phyloP scores from a whole-genome alignment of 1,284 basidiomycete species.

The Fomitiporia mediterranea region DNA sequence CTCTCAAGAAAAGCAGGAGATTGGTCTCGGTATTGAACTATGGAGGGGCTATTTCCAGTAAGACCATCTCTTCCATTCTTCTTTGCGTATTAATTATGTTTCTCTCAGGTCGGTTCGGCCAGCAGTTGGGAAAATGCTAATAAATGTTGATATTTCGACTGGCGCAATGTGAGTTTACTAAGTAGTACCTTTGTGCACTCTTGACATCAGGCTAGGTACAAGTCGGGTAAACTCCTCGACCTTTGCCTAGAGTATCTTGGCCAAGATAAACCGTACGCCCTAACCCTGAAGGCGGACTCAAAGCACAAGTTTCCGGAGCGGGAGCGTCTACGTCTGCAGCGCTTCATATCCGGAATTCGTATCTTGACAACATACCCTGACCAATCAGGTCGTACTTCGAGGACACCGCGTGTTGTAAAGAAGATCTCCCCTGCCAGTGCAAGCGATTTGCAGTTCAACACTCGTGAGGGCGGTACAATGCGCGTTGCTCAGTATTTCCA shows the following conservation, averaged over 20 bases:
- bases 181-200: not conserved
- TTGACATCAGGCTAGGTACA: conserved; percentile 38
- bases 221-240: conserved; percentile 42
- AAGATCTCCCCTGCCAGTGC: conserved; percentile 38
- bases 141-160: conserved; percentile 77
- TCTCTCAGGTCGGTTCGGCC: conserved; percentile 50
- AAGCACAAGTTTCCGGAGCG: conserved; percentile 48
- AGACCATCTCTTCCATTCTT: conserved; percentile 3
- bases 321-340: conserved; percentile 53
- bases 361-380: conserved; percentile 41
- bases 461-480: conserved; percentile 47
- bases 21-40: conserved; percentile 61
- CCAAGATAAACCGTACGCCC: conserved; percentile 33
- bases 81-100: not conserved
- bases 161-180: conserved; percentile 49
- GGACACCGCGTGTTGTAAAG: conserved; percentile 39
- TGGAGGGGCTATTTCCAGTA: conserved; percentile 76
- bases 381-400: conserved; percentile 32
- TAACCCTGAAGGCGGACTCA: conserved; percentile 40
- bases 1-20: conserved; percentile 53
- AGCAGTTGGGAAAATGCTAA: conserved; percentile 57
- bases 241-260: conserved; percentile 56
- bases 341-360: conserved; percentile 56
- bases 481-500: conserved; percentile 62
- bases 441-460: conserved; percentile 45